Evolutionary conservation across 495 filamentous ascomycete genomes (phyloP).

Genomic region (Jackrogersella minutella): DNA sequence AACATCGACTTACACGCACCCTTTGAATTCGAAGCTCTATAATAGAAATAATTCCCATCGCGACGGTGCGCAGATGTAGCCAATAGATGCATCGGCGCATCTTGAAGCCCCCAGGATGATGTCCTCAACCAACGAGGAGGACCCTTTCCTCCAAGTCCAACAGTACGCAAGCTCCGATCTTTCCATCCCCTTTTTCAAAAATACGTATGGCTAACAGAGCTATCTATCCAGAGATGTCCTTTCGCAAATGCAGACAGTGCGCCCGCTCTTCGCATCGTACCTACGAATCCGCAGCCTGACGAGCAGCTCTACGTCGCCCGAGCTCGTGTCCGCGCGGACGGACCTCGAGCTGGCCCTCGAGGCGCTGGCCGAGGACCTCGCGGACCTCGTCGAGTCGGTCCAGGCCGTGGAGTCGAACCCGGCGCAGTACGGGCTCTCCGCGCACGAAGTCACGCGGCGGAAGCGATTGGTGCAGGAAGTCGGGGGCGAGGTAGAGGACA

Average conservation of each 20-base stretch:
- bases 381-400: conserved; percentile 88
- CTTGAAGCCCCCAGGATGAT: conserved; percentile 63
- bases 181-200: not conserved
- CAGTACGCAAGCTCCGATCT: conserved; percentile 61
- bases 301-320: conserved; percentile 67
- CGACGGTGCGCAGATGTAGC: conserved; percentile 39
- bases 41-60: not conserved
- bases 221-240: conserved; percentile 76
- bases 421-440: conserved; percentile 84
- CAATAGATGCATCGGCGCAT: conserved; percentile 41
- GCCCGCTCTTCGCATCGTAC: conserved; percentile 91
- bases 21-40: not conserved
- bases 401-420: conserved; percentile 89
- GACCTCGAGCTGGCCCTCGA: conserved; percentile 83
- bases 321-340: conserved; percentile 80
- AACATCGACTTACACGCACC: not conserved
- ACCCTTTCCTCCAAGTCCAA: conserved; percentile 95
- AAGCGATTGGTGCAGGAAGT: conserved; percentile 87
- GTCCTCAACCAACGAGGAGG: conserved; percentile 75
- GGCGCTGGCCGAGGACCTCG: conserved; percentile 83
- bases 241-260: conserved; percentile 75
- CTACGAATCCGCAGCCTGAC: conserved; percentile 91
- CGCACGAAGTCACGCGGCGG: conserved; percentile 81
- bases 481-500: conserved; percentile 85
- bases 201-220: conserved; percentile 1